phyloP scores from a whole-genome alignment of 2,329 filamentous ascomycete species.

The Aureobasidium namibiae region DNA sequence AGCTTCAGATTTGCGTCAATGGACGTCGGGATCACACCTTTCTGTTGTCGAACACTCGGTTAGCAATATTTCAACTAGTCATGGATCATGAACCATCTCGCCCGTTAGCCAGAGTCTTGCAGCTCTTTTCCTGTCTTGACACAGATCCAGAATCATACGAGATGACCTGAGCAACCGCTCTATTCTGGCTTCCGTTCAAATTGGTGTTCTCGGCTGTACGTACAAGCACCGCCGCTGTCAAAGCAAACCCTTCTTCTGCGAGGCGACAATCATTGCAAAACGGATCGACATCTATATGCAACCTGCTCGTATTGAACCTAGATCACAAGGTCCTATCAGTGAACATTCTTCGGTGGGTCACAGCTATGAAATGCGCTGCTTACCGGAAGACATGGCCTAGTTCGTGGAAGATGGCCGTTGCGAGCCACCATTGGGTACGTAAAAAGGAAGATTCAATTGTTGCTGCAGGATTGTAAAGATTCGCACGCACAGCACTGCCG shows the following conservation, averaged over 20 bases:
- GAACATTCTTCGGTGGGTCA: neutral
- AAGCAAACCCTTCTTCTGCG: neutral
- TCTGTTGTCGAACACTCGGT: neutral
- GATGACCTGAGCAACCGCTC: neutral
- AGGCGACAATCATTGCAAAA: neutral
- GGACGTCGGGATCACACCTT: neutral
- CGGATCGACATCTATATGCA: neutral
- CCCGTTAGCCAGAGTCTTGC: neutral
- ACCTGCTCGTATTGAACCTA: neutral
- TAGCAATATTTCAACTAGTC: neutral
- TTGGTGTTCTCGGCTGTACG: neutral
- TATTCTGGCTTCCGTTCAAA: neutral
- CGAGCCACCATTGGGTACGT: neutral
- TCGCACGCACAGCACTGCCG: neutral
- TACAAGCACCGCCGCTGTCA: neutral
- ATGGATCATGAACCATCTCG: neutral
- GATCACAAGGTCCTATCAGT: neutral
- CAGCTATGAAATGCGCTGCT: neutral
- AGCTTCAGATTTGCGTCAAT: neutral
- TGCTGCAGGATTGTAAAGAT: neutral
- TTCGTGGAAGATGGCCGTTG: neutral
- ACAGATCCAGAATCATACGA: too few species aligned
- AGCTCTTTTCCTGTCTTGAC: neutral
- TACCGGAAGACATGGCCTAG: neutral
- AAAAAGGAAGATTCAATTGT: neutral